Conservation (phyloP, 2,329 filamentous ascomycete genomes). For the Ascochyta viciae-villosae region DNA sequence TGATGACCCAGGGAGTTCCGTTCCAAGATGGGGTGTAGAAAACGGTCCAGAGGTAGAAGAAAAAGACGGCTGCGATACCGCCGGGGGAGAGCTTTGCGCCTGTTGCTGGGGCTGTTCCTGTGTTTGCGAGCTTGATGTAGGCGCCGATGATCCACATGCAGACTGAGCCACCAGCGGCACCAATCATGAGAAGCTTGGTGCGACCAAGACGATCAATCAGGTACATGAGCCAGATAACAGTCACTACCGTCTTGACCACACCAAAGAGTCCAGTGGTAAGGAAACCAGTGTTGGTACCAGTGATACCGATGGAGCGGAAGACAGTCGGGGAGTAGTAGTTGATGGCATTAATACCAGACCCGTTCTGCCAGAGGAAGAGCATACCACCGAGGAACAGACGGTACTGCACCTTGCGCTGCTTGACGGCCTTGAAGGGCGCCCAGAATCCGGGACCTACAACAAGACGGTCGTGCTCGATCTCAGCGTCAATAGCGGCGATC, state of each 20-base stretch:
- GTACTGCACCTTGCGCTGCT: conserved; percentile 65
- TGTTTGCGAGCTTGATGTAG: conserved; percentile 63
- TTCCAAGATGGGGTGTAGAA: conserved; percentile 77
- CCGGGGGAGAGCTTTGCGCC: conserved; percentile 50
- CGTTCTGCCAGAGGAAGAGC: conserved; percentile 82
- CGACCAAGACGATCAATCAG: conserved; percentile 71
- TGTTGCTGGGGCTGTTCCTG: conserved; percentile 41
- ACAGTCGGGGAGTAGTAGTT: conserved; percentile 79
- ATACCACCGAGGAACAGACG: conserved; percentile 76
- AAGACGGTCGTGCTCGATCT: conserved; percentile 68
- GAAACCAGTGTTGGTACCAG: conserved; percentile 64
- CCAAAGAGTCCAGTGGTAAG: conserved; percentile 79
- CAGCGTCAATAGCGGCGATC: conserved; percentile 72
- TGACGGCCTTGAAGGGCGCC: conserved; percentile 55
- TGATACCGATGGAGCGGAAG: conserved; percentile 70
- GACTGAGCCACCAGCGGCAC: conserved; percentile 66
- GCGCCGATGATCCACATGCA: conserved; percentile 71
- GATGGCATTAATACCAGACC: conserved; percentile 74
- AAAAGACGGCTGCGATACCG: conserved; percentile 69
- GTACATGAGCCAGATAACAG: conserved; percentile 72
- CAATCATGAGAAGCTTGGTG: conserved; percentile 69
- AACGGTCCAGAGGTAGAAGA: conserved; percentile 77
- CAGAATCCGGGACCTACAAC: conserved; percentile 76
- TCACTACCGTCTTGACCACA: conserved; percentile 74
- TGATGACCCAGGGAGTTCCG: conserved; percentile 77